Evolutionary conservation across 495 filamentous ascomycete genomes (phyloP).

Genomic region (Talaromyces adpressus): DNA sequence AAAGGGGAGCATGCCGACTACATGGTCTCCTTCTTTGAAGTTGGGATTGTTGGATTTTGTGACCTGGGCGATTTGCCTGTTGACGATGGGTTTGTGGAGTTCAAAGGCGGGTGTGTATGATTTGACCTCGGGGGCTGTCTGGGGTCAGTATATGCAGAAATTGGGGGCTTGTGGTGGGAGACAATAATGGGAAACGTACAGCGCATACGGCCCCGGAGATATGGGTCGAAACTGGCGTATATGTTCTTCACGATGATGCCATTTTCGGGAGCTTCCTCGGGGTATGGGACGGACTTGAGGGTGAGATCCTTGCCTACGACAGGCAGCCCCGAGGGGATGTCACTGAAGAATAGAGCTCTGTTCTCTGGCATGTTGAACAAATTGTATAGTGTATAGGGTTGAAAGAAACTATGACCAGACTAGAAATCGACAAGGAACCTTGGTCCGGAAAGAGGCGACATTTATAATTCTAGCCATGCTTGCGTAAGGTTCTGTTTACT

Average conservation of each 20-base stretch:
- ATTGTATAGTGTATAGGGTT: not conserved
- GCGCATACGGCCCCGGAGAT: constrained; percentile 68
- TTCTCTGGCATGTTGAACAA: constrained; percentile 39
- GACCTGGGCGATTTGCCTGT: constrained; percentile 51
- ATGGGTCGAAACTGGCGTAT: constrained; percentile 82
- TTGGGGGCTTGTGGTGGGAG: not conserved
- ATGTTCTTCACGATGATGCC: constrained; percentile 67
- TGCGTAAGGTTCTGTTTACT: not conserved
- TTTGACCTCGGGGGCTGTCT: constrained; percentile 34
- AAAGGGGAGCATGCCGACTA: constrained; percentile 51
- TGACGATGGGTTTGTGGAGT: constrained; percentile 51
- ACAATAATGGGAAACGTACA: not conserved
- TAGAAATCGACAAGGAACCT: not conserved
- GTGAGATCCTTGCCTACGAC: constrained; percentile 64
- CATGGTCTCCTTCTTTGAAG: constrained; percentile 60
- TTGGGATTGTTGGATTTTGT: constrained; percentile 54
- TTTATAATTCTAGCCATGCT: not conserved
- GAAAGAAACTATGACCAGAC: not conserved
- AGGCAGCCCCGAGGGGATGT: constrained; percentile 60
- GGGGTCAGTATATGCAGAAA: not conserved
- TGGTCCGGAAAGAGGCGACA: not conserved
- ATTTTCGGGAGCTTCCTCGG: constrained; percentile 56
- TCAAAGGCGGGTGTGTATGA: constrained; percentile 57
- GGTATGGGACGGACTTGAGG: constrained; percentile 61
- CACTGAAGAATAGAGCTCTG: constrained; percentile 76